phyloP scores from a whole-genome alignment of 495 filamentous ascomycete species.

The Xylaria scruposa region DNA sequence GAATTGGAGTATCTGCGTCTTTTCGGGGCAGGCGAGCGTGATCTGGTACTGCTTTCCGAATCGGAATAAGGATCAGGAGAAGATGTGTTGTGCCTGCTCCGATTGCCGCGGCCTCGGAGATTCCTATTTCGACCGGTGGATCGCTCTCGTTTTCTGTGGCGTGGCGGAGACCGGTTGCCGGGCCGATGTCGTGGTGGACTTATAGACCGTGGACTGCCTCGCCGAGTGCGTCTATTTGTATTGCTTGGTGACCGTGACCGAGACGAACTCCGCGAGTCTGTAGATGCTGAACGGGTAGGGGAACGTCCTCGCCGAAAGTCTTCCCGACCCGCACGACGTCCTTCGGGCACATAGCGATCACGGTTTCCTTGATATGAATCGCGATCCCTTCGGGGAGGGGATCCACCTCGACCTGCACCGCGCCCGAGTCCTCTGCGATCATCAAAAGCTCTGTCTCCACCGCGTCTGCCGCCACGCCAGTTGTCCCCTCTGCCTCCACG shows the following conservation, averaged over 20 bases:
- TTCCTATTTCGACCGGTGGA: conserved; percentile 32
- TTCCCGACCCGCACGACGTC: conserved; percentile 48
- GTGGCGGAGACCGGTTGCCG: conserved; percentile 52
- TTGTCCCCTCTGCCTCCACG: conserved; percentile 61
- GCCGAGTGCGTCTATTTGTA: conserved; percentile 40
- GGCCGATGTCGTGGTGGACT: conserved; percentile 46
- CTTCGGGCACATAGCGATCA: conserved; percentile 58
- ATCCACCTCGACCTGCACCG: conserved; percentile 61
- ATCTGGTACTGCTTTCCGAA: conserved; percentile 37
- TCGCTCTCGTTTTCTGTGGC: conserved; percentile 52
- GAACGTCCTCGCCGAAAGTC: conserved; percentile 42
- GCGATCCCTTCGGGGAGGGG: conserved; percentile 61
- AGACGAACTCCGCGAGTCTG: conserved; percentile 35
- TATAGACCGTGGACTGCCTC: conserved; percentile 43
- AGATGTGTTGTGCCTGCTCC: conserved; percentile 36
- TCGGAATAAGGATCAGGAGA: conserved; percentile 33
- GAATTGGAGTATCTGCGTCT: conserved; percentile 43
- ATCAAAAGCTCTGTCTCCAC: conserved; percentile 56
- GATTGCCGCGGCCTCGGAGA: conserved; percentile 31
- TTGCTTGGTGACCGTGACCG: conserved; percentile 46
- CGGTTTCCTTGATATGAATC: conserved; percentile 49
- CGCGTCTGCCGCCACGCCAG: conserved; percentile 52
- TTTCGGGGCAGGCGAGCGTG: conserved; percentile 40
- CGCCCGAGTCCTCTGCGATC: conserved; percentile 54
- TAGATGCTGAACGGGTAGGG: conserved; percentile 36